Conservation (phyloP, 768 basidiomycete genomes). For the Tylopilus felleus region DNA sequence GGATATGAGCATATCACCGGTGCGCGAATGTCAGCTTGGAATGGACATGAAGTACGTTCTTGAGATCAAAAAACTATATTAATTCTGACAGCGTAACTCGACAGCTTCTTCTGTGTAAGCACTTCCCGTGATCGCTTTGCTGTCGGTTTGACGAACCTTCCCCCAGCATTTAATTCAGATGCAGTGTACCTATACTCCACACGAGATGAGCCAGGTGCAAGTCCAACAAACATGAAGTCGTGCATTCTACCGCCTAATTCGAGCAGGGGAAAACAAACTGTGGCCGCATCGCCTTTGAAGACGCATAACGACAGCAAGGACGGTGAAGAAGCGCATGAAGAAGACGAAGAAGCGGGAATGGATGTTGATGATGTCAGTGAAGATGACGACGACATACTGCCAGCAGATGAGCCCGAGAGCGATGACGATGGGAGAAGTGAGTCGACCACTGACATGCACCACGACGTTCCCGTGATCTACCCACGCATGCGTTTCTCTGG, state of each 20-base stretch:
- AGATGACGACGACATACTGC: conserved; percentile 21
- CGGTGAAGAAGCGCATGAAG: conserved; percentile 7
- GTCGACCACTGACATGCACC: conserved; percentile 21
- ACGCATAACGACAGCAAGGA: neutral
- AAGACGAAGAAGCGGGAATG: conserved; percentile 27
- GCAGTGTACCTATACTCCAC: conserved; percentile 74
- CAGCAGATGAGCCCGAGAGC: conserved; percentile 29
- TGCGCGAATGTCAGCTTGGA: conserved; percentile 62
- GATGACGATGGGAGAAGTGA: conserved; percentile 31
- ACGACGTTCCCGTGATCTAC: conserved; percentile 50
- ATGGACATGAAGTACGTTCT: conserved; percentile 67
- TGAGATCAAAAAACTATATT: neutral
- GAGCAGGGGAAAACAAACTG: neutral
- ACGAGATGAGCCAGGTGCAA: conserved; percentile 49
- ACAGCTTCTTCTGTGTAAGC: conserved; percentile 65
- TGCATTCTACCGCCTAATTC: conserved; percentile 32
- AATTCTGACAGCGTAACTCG: conserved; percentile 8
- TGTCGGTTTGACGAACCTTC: conserved; percentile 6
- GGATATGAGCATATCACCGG: conserved; percentile 70
- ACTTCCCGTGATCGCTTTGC: neutral
- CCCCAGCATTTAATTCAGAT: conserved; percentile 70
- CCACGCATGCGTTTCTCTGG: conserved; percentile 67
- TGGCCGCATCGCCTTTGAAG: neutral
- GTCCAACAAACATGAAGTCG: conserved; percentile 17
- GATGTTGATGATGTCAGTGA: conserved; percentile 30